Evolutionary conservation across 805 yeast species (phyloP).

Genomic region (Kodamaea jinghongensis): DNA sequence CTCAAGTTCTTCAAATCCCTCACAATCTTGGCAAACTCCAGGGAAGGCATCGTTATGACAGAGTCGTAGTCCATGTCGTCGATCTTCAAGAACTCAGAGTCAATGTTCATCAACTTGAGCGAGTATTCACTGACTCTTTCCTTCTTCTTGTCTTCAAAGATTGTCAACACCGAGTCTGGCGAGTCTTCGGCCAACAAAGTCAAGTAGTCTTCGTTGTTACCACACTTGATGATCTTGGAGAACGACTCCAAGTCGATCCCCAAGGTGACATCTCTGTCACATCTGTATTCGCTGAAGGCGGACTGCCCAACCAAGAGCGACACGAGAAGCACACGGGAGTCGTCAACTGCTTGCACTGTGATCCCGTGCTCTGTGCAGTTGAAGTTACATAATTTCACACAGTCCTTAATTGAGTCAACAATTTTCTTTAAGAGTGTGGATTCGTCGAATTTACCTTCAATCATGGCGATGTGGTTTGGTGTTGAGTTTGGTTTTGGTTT

Average conservation of each 20-base stretch:
- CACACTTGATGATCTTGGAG: slow-evolving; percentile 85
- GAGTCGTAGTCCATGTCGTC: slow-evolving; percentile 93
- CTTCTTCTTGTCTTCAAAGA: slow-evolving; percentile 87
- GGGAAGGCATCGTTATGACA: slow-evolving; percentile 79
- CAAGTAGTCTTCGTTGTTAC: slow-evolving; percentile 83
- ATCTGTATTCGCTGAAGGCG: slow-evolving; percentile 88
- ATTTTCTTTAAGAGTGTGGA: slow-evolving; percentile 89
- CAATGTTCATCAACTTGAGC: slow-evolving; percentile 92
- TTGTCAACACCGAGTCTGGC: slow-evolving; percentile 66
- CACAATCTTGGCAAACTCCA: slow-evolving; percentile 84
- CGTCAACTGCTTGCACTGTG: slow-evolving; percentile 96
- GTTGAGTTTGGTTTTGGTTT: not conserved
- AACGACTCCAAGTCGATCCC: slow-evolving; percentile 90
- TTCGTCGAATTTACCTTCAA: slow-evolving; percentile 95
- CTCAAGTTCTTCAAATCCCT: slow-evolving; percentile 84
- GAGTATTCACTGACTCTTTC: slow-evolving; percentile 92
- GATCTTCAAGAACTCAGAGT: slow-evolving; percentile 87
- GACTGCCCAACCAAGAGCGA: slow-evolving; percentile 83
- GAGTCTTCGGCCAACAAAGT: slow-evolving; percentile 87
- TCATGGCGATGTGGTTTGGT: slow-evolving; percentile 47
- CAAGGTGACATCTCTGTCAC: slow-evolving; percentile 88
- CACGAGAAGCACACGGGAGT: slow-evolving; percentile 90
- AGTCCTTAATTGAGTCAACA: slow-evolving; percentile 90
- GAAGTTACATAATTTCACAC: slow-evolving; percentile 93
- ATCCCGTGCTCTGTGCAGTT: slow-evolving; percentile 95